Percentiles rank a stretch among this genome's conserved stretches.
Evolutionary conservation across 176 grass and related monocot genomes (phyloP).

Genomic region (Triticum monococcum): DNA sequence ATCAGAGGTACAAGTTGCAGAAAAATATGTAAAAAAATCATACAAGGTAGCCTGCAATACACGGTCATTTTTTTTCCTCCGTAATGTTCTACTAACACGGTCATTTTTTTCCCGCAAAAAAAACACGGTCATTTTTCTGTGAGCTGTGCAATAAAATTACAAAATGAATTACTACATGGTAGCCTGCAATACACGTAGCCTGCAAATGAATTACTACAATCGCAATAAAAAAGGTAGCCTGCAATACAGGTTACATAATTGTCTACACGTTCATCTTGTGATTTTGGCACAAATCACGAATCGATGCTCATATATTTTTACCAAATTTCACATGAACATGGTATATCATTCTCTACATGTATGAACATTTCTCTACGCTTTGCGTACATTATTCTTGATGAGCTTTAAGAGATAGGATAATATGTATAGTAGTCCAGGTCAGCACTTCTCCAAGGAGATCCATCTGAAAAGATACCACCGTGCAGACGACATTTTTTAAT

Average conservation of each 20-base stretch:
- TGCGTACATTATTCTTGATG: neutral
- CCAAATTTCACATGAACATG: neutral
- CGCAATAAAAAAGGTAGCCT: neutral
- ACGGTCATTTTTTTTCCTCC: neutral
- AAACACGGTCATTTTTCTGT: neutral
- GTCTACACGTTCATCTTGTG: neutral
- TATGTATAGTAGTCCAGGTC: neutral
- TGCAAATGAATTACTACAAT: neutral
- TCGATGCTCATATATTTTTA: neutral
- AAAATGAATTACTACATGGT: neutral
- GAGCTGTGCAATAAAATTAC: neutral
- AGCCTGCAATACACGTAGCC: neutral
- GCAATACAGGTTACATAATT: neutral
- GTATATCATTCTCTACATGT: neutral
- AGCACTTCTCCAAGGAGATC: neutral
- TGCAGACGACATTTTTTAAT: conserved; percentile 17
- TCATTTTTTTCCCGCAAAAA: neutral
- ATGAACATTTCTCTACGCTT: neutral
- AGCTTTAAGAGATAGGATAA: neutral
- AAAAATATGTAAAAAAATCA: neutral
- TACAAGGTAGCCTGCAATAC: too few relatives aligned
- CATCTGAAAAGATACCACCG: neutral
- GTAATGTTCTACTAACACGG: too few relatives aligned
- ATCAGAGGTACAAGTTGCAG: neutral
- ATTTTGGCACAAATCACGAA: neutral